phyloP scores from a whole-genome alignment of 257 asterid species.

The Handroanthus guayacan region DNA sequence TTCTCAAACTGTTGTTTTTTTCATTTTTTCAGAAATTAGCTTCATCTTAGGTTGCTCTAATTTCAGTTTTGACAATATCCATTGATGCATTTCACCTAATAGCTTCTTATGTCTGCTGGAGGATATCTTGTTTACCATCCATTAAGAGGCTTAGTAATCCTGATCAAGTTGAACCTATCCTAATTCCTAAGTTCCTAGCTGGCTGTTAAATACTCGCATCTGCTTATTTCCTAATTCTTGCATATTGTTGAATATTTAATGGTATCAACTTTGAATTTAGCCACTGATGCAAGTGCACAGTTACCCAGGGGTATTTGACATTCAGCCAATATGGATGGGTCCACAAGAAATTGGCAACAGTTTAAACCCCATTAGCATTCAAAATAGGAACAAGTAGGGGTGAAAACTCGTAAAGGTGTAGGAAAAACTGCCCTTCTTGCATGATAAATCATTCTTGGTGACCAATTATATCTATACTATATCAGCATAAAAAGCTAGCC shows the following conservation, averaged over 20 bases:
- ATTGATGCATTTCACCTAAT: conserved; percentile 2
- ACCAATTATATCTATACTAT: neutral
- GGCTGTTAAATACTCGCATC: conserved; percentile 12
- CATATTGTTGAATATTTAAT: conserved; percentile 9
- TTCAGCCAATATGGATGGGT: conserved; percentile 20
- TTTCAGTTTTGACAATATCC: neutral
- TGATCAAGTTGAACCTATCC: conserved; percentile 19
- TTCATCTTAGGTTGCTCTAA: neutral
- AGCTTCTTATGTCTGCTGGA: conserved; percentile 4
- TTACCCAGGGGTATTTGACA: neutral
- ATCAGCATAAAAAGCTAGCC: neutral
- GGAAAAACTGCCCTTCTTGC: neutral
- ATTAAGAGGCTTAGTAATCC: conserved; percentile 1
- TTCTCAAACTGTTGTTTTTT: conserved; percentile 12
- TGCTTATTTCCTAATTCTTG: conserved; percentile 9
- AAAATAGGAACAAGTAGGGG: conserved; percentile 7
- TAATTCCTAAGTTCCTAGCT: conserved; percentile 19
- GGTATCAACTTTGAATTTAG: conserved; percentile 1
- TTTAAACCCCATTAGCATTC: conserved; percentile 2
- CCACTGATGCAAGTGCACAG: conserved; percentile 18
- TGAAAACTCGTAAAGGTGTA: neutral
- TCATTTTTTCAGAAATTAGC: conserved; percentile 5
- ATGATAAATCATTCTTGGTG: neutral
- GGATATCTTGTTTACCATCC: neutral
- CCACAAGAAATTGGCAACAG: neutral